phyloP scores from a whole-genome alignment of 2,329 filamentous ascomycete genomes.

The Pleomassaria siparia region DNA sequence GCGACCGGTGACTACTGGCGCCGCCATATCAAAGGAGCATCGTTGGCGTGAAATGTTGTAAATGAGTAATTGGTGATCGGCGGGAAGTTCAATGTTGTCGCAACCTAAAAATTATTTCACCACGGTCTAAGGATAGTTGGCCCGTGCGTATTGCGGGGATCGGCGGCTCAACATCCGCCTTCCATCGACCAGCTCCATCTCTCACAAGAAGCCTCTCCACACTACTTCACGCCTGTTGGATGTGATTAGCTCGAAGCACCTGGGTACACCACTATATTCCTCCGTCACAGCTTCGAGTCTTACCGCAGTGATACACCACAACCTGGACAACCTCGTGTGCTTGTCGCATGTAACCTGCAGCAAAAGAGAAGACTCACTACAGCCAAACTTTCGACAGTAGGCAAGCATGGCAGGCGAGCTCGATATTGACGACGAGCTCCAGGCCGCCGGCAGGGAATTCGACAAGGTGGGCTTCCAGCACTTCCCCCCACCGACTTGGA shows the following conservation, averaged over 20 bases:
- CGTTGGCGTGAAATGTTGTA: constrained; percentile 13
- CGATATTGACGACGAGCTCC: constrained; percentile 68
- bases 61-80: constrained; percentile 1
- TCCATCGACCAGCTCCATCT: not conserved
- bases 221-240: not conserved
- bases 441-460: constrained; percentile 85
- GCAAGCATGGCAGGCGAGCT: constrained; percentile 57
- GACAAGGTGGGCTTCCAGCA: constrained; percentile 65
- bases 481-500: constrained; percentile 2
- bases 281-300: too few relatives aligned
- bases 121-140: constrained; percentile 27
- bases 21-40: constrained; percentile 26
- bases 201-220: not conserved
- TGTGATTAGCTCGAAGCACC: too few relatives aligned
- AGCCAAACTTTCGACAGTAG: not conserved
- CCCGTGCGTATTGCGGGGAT: constrained; percentile 20
- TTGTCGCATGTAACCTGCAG: too few relatives aligned
- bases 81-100: not conserved
- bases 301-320: too few relatives aligned
- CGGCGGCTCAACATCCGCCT: not conserved
- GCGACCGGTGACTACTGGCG: constrained; percentile 43
- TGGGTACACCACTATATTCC: too few relatives aligned
- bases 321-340: too few relatives aligned
- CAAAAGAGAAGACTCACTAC: too few relatives aligned
- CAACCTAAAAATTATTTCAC: constrained; percentile 12